phyloP scores from a whole-genome alignment of 2,329 filamentous ascomycete genomes.

The Colletotrichum falcatum region DNA sequence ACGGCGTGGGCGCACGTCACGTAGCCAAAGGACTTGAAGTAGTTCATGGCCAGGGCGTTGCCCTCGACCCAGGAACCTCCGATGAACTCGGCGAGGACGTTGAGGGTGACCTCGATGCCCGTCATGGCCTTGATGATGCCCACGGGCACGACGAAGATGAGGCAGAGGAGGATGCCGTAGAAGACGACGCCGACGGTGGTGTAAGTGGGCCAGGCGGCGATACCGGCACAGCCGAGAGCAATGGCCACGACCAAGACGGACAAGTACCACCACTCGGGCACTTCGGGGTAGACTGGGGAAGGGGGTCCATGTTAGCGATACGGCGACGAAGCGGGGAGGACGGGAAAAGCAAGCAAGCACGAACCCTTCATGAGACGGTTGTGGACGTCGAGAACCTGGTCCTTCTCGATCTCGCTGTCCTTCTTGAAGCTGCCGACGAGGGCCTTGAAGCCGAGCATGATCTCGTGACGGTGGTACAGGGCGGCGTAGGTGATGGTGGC shows the following conservation, averaged over 20 bases:
- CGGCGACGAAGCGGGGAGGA: not conserved
- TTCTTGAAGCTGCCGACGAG: conserved; percentile 59
- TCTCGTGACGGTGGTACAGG: conserved; percentile 65
- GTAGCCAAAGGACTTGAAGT: conserved; percentile 64
- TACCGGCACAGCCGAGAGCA: conserved; percentile 59
- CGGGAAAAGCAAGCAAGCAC: too few relatives aligned
- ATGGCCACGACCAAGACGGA: conserved; percentile 57
- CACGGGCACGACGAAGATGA: conserved; percentile 64
- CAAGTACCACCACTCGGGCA: conserved; percentile 68
- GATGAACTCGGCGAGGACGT: conserved; percentile 66
- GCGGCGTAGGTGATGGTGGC: conserved; percentile 63
- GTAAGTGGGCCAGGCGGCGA: conserved; percentile 62
- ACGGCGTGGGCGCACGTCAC: conserved; percentile 44
- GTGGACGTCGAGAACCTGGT: conserved; percentile 58
- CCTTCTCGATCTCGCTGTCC: conserved; percentile 52
- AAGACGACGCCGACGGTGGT: conserved; percentile 64
- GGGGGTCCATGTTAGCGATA: not conserved
- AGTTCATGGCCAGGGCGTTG: conserved; percentile 65
- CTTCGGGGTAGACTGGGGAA: conserved; percentile 54
- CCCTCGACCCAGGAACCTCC: conserved; percentile 63
- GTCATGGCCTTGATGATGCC: conserved; percentile 67
- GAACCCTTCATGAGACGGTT: conserved; percentile 57
- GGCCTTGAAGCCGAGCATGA: conserved; percentile 61
- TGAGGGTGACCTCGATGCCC: conserved; percentile 63
- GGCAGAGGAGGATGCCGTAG: conserved; percentile 61